A percentile compares a stretch with the other conserved stretches of the same genome.
Evolutionary conservation across 208 protist genomes (phyloP).

Genomic region (Acanthamoeba castellanii): DNA sequence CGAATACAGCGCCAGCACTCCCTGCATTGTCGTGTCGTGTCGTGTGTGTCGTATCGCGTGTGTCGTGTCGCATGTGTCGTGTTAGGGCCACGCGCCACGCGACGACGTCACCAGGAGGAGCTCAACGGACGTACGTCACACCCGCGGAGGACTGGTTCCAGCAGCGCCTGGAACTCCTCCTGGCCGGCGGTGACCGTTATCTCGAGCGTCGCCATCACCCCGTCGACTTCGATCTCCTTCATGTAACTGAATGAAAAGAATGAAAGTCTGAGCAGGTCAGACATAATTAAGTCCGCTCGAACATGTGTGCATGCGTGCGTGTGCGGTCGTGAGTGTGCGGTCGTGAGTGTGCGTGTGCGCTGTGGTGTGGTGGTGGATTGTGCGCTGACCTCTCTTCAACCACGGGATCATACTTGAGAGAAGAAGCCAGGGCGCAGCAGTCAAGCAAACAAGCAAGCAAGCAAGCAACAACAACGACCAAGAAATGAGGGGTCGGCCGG

Average conservation of each 20-base stretch:
- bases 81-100: neutral
- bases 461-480: neutral
- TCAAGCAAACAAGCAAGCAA: neutral
- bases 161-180: neutral
- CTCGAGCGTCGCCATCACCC: neutral
- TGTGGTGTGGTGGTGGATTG: neutral
- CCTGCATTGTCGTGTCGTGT: neutral
- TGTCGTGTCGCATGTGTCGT: neutral
- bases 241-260: neutral
- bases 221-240: neutral
- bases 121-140: neutral
- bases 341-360: neutral
- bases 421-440: neutral
- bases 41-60: neutral
- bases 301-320: no score
- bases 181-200: neutral
- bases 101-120: neutral
- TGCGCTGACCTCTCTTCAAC: neutral
- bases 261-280: no score
- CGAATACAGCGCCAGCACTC: neutral
- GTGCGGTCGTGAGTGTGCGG: no score
- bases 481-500: neutral
- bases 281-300: no score
- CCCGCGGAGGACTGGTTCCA: neutral
- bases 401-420: conserved; percentile 12